phyloP scores from a whole-genome alignment of 2,329 filamentous ascomycete genomes.

The Tolypocladium tropicale region DNA sequence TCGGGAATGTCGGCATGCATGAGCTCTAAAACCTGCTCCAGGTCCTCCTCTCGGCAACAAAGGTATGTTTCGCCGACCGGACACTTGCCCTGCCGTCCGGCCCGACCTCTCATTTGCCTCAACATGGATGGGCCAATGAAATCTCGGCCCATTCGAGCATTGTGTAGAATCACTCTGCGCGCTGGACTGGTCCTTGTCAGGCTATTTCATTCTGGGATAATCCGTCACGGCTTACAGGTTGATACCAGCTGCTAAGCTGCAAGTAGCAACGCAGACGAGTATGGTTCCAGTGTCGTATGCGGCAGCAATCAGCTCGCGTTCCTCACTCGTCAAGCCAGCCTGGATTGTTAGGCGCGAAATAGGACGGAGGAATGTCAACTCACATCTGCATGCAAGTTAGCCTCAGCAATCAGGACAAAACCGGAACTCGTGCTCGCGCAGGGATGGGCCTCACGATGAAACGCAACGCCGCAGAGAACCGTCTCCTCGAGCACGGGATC shows the following conservation, averaged over 20 bases:
- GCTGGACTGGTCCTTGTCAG: slow-evolving; percentile 35
- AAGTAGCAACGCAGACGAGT: slow-evolving; percentile 66
- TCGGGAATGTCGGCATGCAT: slow-evolving; percentile 63
- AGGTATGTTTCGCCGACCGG: slow-evolving; percentile 69
- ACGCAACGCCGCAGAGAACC: slow-evolving; percentile 57
- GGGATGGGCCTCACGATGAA: slow-evolving; percentile 50
- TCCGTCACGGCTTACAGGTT: slow-evolving; percentile 40
- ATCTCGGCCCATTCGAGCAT: slow-evolving; percentile 65
- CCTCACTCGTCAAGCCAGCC: slow-evolving; percentile 63
- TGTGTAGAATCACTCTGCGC: slow-evolving; percentile 64
- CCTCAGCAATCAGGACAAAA: background rate
- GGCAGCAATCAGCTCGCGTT: slow-evolving; percentile 59
- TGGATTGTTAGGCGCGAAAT: slow-evolving; percentile 18
- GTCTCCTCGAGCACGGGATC: slow-evolving; percentile 57
- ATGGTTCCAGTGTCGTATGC: slow-evolving; percentile 60
- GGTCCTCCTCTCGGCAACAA: slow-evolving; percentile 57
- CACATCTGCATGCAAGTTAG: slow-evolving; percentile 22
- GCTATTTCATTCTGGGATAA: background rate
- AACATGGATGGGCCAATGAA: slow-evolving; percentile 71
- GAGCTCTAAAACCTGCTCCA: slow-evolving; percentile 59
- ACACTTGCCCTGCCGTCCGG: slow-evolving; percentile 69
- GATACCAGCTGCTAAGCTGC: slow-evolving; percentile 73
- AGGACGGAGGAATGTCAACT: slow-evolving; percentile 5
- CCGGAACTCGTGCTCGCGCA: background rate
- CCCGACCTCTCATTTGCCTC: slow-evolving; percentile 70